A percentile compares a stretch with the other conserved stretches of the same genome.
phyloP scores from a whole-genome alignment of 1,284 basidiomycete species.

The Tilletia walkeri region DNA sequence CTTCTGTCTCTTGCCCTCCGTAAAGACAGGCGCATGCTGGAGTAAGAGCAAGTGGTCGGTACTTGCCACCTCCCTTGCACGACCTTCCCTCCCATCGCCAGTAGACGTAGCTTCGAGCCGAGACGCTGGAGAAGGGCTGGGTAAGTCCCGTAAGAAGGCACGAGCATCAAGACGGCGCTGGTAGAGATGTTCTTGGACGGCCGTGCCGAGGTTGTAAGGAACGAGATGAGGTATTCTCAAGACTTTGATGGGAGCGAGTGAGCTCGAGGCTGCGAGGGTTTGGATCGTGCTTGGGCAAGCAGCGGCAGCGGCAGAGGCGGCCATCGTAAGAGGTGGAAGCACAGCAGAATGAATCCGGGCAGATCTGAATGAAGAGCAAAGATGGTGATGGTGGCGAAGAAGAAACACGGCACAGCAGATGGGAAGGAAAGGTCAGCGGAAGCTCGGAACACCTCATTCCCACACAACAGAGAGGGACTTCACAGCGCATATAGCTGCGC shows the following conservation, averaged over 20 bases:
- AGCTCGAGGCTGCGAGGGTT: background rate
- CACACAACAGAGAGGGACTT: no score
- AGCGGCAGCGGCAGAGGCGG: background rate
- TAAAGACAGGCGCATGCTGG: constrained; percentile 90
- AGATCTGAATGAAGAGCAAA: background rate
- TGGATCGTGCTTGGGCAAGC: background rate
- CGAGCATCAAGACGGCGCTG: constrained; percentile 37
- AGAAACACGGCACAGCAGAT: background rate
- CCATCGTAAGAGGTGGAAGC: background rate
- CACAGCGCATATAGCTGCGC: no score
- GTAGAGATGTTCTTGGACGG: constrained; percentile 49
- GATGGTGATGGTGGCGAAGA: constrained; percentile 14
- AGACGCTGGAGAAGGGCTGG: constrained; percentile 77
- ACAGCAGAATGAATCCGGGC: background rate
- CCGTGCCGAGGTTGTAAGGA: constrained; percentile 46
- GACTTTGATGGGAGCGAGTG: background rate
- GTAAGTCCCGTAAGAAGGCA: constrained; percentile 66
- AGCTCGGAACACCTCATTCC: no score
- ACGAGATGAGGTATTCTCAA: constrained; percentile 45
- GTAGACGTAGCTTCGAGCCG: constrained; percentile 65
- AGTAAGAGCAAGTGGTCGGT: constrained; percentile 61
- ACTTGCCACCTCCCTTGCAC: constrained; percentile 46
- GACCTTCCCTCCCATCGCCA: constrained; percentile 50
- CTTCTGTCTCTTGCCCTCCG: constrained; percentile 74
- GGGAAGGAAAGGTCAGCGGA: no score